Conservation (phyloP, 306 rosid species). For the Quercus alba region DNA sequence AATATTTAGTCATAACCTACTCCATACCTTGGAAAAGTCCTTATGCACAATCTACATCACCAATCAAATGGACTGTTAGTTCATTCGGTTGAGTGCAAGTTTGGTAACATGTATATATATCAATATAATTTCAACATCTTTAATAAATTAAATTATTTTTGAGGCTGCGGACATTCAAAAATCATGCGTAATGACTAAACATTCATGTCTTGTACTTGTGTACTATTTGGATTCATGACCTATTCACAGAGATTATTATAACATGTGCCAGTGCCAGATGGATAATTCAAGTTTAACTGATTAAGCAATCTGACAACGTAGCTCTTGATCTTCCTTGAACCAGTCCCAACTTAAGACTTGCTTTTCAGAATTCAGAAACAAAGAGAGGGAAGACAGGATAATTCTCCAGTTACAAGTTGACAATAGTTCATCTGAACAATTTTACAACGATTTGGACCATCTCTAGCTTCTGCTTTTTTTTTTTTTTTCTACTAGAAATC, state of each 20-base stretch:
- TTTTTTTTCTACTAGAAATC: too few species aligned
- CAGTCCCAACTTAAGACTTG: too few species aligned
- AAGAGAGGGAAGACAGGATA: too few species aligned
- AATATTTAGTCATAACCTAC: background rate
- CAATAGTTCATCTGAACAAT: too few species aligned
- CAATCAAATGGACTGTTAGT: background rate
- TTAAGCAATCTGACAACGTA: background rate
- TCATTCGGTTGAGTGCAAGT: too few species aligned
- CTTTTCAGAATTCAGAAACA: too few species aligned
- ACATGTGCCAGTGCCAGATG: background rate
- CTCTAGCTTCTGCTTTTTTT: too few species aligned
- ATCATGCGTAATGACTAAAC: background rate
- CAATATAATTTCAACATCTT: background rate
- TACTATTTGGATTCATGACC: background rate
- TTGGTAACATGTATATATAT: too few species aligned
- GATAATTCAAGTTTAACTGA: background rate
- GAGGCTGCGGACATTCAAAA: background rate
- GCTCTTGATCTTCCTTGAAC: background rate
- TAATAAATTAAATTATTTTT: background rate
- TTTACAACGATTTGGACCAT: too few species aligned
- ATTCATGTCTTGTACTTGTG: background rate
- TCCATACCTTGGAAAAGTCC: background rate
- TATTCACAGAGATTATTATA: background rate
- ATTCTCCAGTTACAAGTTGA: too few species aligned
- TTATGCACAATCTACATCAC: background rate